Evolutionary conservation across 2,329 filamentous ascomycete species (phyloP).

Genomic region (Sclerotiophoma versabilis): DNA sequence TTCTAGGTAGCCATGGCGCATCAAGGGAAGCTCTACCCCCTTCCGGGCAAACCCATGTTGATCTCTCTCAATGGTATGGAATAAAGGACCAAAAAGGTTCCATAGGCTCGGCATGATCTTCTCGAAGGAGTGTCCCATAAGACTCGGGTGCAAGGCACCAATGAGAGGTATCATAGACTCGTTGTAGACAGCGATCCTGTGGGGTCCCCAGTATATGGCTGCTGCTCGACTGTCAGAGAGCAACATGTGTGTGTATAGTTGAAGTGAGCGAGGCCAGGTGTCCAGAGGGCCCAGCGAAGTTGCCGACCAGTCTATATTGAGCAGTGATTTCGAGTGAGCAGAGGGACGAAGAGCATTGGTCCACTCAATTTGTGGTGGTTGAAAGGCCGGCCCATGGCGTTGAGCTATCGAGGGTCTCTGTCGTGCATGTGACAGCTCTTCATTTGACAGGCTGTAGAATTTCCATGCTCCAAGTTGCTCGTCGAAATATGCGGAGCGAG

Average conservation of each 20-base stretch:
- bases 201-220: conserved; percentile 13
- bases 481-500: conserved; percentile 5
- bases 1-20: conserved; percentile 6
- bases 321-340: background rate
- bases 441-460: background rate
- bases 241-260: conserved; percentile 7
- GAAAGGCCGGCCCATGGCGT: background rate
- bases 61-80: background rate
- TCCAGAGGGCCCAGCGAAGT: conserved; percentile 1
- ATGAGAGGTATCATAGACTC: conserved; percentile 3
- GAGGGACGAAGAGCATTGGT: background rate
- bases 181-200: conserved; percentile 12
- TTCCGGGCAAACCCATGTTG: background rate
- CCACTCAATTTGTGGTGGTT: background rate
- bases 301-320: conserved; percentile 1
- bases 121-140: conserved; percentile 5
- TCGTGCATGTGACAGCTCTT: too few species aligned
- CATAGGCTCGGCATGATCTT: background rate
- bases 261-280: conserved; percentile 6
- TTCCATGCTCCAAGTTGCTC: background rate
- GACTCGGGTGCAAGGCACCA: background rate
- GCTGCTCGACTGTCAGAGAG: conserved; percentile 7
- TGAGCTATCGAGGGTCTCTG: too few species aligned
- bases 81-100: background rate
- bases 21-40: background rate